These are phyloP conservation scores for Candida freyschussii DNA, from an alignment of 1,139 yeast genomes.

Conservation along the genomic window DNA sequence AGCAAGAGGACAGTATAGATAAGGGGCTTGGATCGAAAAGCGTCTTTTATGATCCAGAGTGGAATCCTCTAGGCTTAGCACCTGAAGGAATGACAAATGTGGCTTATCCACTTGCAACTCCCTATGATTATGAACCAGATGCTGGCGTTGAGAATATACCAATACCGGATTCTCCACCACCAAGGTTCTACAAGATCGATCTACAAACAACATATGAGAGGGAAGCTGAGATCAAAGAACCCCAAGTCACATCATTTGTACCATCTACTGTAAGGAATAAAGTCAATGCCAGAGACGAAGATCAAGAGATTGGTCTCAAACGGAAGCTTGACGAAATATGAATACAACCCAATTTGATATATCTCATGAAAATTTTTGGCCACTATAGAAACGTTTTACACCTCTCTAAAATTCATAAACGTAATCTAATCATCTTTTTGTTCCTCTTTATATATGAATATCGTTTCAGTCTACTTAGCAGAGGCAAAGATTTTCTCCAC, in stretches of 20 bases:
- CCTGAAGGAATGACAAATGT: slow-evolving; percentile 28
- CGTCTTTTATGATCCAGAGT: slow-evolving; percentile 38
- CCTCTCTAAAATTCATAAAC: slow-evolving; percentile 8
- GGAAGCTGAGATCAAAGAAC: slow-evolving; percentile 3
- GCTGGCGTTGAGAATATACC: slow-evolving; percentile 14
- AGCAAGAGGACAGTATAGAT: slow-evolving; percentile 4
- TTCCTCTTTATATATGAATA: slow-evolving; percentile 1
- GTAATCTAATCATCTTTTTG: slow-evolving; percentile 1
- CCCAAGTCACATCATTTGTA: slow-evolving; percentile 6
- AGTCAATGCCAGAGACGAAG: slow-evolving; percentile 8
- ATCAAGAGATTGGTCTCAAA: slow-evolving; percentile 6
- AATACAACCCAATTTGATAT: not conserved
- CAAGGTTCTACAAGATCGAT: slow-evolving; percentile 29
- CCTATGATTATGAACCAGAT: slow-evolving; percentile 4
- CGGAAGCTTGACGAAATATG: slow-evolving; percentile 10
- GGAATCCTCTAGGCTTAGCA: slow-evolving; percentile 37
- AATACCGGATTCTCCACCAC: slow-evolving; percentile 27
- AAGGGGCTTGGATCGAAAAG: slow-evolving; percentile 30
- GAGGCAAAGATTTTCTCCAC: slow-evolving; percentile 73
- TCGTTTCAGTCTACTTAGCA: slow-evolving; percentile 18
- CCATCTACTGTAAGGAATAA: slow-evolving; percentile 15
- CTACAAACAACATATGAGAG: slow-evolving; percentile 10
- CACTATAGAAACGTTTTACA: slow-evolving; percentile 6
- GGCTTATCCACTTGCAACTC: slow-evolving; percentile 14
- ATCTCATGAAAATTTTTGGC: slow-evolving; percentile 9